Conservation (phyloP, 352 stramenopile genomes). For the Phytopythium delawarense region DNA sequence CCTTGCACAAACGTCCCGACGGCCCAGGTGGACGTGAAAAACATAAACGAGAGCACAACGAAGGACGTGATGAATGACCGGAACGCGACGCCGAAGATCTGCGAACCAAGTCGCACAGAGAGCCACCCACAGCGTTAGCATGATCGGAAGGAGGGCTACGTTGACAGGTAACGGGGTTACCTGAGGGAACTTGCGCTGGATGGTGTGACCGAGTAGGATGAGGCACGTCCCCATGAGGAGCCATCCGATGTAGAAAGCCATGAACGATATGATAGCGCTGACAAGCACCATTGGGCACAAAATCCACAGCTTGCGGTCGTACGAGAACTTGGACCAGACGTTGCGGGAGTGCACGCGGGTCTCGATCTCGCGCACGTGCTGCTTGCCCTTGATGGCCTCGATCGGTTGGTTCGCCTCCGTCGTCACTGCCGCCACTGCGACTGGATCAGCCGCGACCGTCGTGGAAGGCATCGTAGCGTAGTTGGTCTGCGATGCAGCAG, state of each 20-base stretch:
- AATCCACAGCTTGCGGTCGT: conserved; percentile 58
- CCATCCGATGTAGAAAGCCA: conserved; percentile 76
- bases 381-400: conserved; percentile 59
- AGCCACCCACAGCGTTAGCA: background rate
- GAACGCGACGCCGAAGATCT: conserved; percentile 85
- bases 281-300: conserved; percentile 63
- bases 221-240: conserved; percentile 80
- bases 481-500: background rate
- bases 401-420: conserved; percentile 51
- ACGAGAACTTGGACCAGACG: conserved; percentile 78
- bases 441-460: conserved; percentile 8
- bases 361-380: conserved; percentile 39
- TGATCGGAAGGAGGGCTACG: background rate
- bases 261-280: conserved; percentile 82
- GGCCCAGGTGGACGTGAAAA: conserved; percentile 86
- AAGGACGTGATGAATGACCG: conserved; percentile 85
- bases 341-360: conserved; percentile 52
- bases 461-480: conserved; percentile 1
- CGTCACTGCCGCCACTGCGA: conserved; percentile 4
- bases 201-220: conserved; percentile 71
- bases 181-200: conserved; percentile 80
- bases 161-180: conserved; percentile 8
- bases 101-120: background rate
- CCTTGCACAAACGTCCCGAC: conserved; percentile 85
- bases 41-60: conserved; percentile 80